Evolutionary conservation across 352 stramenopile species (phyloP), one percentile per base, ranked within the genome.

Genomic region (Pythium plurisporium): DNA sequence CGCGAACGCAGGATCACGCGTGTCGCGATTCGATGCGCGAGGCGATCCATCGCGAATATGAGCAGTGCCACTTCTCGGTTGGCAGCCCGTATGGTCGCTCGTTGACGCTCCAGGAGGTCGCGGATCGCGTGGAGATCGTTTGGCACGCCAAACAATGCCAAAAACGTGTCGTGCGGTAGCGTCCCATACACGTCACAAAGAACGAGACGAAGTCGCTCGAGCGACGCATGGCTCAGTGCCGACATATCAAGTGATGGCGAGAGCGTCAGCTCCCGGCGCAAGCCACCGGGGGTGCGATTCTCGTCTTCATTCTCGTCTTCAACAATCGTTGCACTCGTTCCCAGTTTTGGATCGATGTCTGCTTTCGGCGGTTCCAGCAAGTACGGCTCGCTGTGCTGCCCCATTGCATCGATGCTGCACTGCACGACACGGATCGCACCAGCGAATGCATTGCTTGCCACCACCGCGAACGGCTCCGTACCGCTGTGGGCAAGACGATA

Each of bases 51-150:
- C 0, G 59, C 79, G 1, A 78, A 44, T 12, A 87, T 25, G 1
- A 90, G 36, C 20, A 92, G 64, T 9, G 69, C 66, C 15, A 90
- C 30, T 31, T 85, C 79, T 6, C 66, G 66, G 44, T 86, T 84
- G 0, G 73, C 69, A 1, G 72, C 62, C 1, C 74, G 47, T 17
- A 72, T 51, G 12, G 47, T 45, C 2, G 29, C 51, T 34, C 71
- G 75, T 10, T 64, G 45, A 11, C 51, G 20, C 42, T 85, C 67
- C 0, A 70, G 48, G 4, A 38, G 8, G 2, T 17, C 6, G 4
- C 48, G 26, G 3, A 70, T 34, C 3, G 26, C 19, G 1, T 51
- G 33, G 15, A 53, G 14, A 38, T 64, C 36, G 5, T 23, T 11
- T 20, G 41, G 19, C 14, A 62, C 33, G 9, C 51, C 55, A 34